Conservation (phyloP, 306 rosid genomes). For the Sphenostylis stenocarpa region DNA sequence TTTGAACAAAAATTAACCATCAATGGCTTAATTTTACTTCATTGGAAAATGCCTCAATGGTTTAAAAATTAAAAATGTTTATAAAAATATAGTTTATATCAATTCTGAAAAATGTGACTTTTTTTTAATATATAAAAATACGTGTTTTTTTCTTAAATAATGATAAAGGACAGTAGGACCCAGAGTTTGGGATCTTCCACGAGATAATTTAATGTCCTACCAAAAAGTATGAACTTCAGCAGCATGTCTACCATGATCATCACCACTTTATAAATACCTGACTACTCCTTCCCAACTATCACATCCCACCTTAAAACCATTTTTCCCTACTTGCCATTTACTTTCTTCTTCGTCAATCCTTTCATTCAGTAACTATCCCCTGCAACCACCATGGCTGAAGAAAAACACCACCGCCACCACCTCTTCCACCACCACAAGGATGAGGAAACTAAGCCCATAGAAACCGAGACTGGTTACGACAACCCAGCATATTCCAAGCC, state of each 20-base stretch:
- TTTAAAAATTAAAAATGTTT: too few relatives aligned
- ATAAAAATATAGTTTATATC: too few relatives aligned
- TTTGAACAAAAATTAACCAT: too few relatives aligned
- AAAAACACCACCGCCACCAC: slow-evolving; percentile 44
- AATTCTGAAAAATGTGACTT: too few relatives aligned
- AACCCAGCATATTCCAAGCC: not conserved
- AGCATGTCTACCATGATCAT: not conserved
- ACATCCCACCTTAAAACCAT: not conserved
- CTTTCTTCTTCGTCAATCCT: not conserved
- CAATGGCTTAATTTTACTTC: too few relatives aligned
- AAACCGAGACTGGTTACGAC: slow-evolving; percentile 27
- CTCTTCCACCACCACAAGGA: slow-evolving; percentile 55
- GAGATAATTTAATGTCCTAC: slow-evolving; percentile 28
- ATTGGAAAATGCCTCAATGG: too few relatives aligned
- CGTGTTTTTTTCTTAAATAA: too few relatives aligned
- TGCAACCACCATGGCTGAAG: slow-evolving; percentile 58
- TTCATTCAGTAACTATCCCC: not conserved
- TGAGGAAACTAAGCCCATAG: slow-evolving; percentile 27
- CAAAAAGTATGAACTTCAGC: slow-evolving; percentile 10
- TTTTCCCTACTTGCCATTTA: not conserved
- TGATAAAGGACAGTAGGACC: not conserved
- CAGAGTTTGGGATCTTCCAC: not conserved
- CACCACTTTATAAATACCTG: slow-evolving; percentile 39
- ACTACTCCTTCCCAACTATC: not conserved
- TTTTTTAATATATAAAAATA: too few relatives aligned